Evolutionary conservation across 106 monocot species (phyloP).

Genomic region (Dioscorea alata): DNA sequence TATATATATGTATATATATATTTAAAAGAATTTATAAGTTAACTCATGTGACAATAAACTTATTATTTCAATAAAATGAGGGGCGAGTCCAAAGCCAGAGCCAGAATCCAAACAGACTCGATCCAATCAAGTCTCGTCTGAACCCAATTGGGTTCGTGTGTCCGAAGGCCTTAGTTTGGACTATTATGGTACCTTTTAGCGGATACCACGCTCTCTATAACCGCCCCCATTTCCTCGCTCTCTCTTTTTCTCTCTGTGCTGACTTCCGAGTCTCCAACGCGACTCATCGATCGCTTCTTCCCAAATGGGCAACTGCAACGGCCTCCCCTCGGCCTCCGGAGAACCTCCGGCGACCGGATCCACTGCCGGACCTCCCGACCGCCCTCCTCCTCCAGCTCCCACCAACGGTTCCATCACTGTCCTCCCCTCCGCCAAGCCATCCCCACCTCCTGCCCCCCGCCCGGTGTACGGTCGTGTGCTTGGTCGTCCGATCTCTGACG

Average conservation of each 20-base stretch:
- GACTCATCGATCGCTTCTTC: not conserved
- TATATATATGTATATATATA: no score
- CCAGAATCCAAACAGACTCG: no score
- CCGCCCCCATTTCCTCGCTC: no score
- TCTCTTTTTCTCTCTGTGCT: not conserved
- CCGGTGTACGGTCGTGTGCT: constrained; percentile 34
- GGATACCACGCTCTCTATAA: no score
- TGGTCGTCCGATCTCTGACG: constrained; percentile 46
- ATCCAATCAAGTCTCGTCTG: no score
- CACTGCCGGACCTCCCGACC: not conserved
- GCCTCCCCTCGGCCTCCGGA: not conserved
- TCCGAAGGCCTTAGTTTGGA: no score
- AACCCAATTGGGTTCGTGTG: no score
- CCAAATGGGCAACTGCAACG: constrained; percentile 1
- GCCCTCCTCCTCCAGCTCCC: not conserved
- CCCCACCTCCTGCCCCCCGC: not conserved
- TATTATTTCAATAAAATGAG: no score
- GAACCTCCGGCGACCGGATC: not conserved
- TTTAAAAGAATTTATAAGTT: no score
- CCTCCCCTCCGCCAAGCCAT: not conserved
- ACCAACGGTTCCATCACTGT: not conserved
- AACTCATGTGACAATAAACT: no score
- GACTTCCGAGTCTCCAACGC: not conserved
- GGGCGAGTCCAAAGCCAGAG: no score
- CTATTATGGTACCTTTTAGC: no score